Evolutionary conservation across 2,329 filamentous ascomycete genomes (phyloP).

Genomic region (Trichoderma guizhouense): DNA sequence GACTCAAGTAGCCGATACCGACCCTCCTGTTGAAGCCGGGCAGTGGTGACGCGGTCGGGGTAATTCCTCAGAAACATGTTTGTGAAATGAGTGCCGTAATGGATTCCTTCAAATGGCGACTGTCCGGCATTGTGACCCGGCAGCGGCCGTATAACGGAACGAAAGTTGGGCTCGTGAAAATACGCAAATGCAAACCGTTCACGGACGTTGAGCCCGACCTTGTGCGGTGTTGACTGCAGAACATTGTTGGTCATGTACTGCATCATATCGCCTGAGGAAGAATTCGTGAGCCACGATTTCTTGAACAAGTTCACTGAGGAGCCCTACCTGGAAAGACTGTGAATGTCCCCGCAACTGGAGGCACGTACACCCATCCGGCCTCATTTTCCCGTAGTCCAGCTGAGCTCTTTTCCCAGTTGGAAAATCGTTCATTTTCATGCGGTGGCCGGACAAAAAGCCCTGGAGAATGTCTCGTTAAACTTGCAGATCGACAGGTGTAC

Average conservation of each 20-base stretch:
- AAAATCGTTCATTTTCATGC: conserved; percentile 36
- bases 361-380: conserved; percentile 46
- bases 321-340: conserved; percentile 47
- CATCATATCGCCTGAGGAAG: conserved; percentile 46
- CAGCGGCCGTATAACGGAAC: conserved; percentile 42
- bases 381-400: conserved; percentile 45
- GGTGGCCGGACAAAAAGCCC: conserved; percentile 47
- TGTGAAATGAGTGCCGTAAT: conserved; percentile 52
- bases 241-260: conserved; percentile 46
- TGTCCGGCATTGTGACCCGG: conserved; percentile 35
- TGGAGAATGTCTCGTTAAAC: conserved; percentile 17
- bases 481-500: not conserved
- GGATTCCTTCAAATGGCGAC: conserved; percentile 37
- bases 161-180: conserved; percentile 51
- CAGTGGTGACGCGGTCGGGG: conserved; percentile 44
- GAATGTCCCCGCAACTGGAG: conserved; percentile 42
- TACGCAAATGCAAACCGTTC: conserved; percentile 50
- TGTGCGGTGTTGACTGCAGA: conserved; percentile 48
- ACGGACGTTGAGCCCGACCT: conserved; percentile 47
- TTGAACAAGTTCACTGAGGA: not conserved
- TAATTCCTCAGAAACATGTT: conserved; percentile 51
- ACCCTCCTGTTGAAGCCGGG: conserved; percentile 33
- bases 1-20: conserved; percentile 24
- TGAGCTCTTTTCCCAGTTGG: conserved; percentile 45
- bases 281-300: not conserved